Evolutionary conservation across 169 alveolate species (phyloP).

Genomic region (Babesia caballi): DNA sequence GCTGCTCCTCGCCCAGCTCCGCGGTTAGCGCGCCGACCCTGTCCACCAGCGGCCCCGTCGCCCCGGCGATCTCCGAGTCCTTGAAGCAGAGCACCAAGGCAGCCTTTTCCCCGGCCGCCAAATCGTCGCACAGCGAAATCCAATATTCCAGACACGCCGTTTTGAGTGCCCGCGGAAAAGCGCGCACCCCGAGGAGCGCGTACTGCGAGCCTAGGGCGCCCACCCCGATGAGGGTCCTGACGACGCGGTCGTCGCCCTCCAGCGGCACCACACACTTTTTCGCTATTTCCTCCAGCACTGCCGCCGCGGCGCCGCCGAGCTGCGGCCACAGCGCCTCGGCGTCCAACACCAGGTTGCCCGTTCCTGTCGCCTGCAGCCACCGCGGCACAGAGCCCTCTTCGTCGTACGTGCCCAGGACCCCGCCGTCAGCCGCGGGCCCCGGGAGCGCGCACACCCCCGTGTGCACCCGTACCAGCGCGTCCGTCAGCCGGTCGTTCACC

Average conservation of each 20-base stretch:
- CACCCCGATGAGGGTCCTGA: slow-evolving; percentile 24
- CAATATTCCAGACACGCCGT: slow-evolving; percentile 3
- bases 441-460: background rate
- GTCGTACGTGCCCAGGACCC: slow-evolving; percentile 7
- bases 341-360: slow-evolving; percentile 3
- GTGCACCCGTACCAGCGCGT: background rate
- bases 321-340: slow-evolving; percentile 18
- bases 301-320: background rate
- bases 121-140: background rate
- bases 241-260: slow-evolving; percentile 8
- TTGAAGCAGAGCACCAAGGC: slow-evolving; percentile 5
- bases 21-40: background rate
- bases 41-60: background rate
- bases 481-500: background rate
- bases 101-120: background rate
- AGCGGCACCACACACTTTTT: slow-evolving; percentile 1
- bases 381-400: slow-evolving; percentile 18
- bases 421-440: background rate
- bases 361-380: slow-evolving; percentile 15
- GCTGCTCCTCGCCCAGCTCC: slow-evolving; percentile 3
- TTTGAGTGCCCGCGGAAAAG: background rate
- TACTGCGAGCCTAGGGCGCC: slow-evolving; percentile 30
- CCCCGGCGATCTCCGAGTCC: slow-evolving; percentile 2
- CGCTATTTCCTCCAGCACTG: slow-evolving; percentile 1
- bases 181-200: slow-evolving; percentile 3